Percentiles rank a stretch among this genome's conserved stretches.
phyloP scores from a whole-genome alignment of 2,329 filamentous ascomycete genomes.

The Paramyrothecium sp. region DNA sequence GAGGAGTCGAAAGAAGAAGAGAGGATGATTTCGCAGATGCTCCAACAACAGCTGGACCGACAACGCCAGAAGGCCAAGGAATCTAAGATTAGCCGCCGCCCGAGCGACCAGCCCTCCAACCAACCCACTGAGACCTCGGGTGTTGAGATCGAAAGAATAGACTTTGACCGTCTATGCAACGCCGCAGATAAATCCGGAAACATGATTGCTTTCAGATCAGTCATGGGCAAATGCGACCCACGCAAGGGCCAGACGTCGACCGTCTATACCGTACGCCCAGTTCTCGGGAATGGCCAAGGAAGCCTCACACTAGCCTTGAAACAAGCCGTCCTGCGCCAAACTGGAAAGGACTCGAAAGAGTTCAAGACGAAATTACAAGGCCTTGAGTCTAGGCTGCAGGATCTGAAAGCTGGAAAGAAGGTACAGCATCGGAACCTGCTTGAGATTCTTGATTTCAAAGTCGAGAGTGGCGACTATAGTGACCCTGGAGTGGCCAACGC shows the following conservation, averaged over 20 bases:
- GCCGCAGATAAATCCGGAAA: slow-evolving; percentile 64
- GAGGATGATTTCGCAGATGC: slow-evolving; percentile 65
- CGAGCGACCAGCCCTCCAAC: slow-evolving; percentile 28
- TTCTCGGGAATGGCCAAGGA: slow-evolving; percentile 52
- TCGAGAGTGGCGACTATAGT: slow-evolving; percentile 53
- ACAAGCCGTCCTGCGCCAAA: slow-evolving; percentile 60
- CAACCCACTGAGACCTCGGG: slow-evolving; percentile 24
- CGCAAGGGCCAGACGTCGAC: slow-evolving; percentile 65
- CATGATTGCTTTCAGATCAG: slow-evolving; percentile 64
- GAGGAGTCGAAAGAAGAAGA: slow-evolving; percentile 67
- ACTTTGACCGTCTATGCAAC: slow-evolving; percentile 67
- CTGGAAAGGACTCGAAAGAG: slow-evolving; percentile 55
- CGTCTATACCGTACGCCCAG: slow-evolving; percentile 70
- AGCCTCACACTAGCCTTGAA: slow-evolving; percentile 72
- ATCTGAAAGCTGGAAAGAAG: slow-evolving; percentile 70
- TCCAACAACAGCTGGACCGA: slow-evolving; percentile 69
- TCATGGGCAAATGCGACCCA: slow-evolving; percentile 67
- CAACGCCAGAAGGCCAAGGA: slow-evolving; percentile 65
- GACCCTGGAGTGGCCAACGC: slow-evolving; percentile 32
- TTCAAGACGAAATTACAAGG: slow-evolving; percentile 75
- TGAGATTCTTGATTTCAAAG: slow-evolving; percentile 79
- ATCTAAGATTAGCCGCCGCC: slow-evolving; percentile 58
- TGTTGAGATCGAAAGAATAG: slow-evolving; percentile 37
- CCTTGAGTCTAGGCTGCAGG: slow-evolving; percentile 74
- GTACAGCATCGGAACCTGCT: slow-evolving; percentile 76